These are phyloP conservation scores for Ichthyophthirius multifiliis DNA, from an alignment of 169 alveolate genomes.

Conservation along the genomic window DNA sequence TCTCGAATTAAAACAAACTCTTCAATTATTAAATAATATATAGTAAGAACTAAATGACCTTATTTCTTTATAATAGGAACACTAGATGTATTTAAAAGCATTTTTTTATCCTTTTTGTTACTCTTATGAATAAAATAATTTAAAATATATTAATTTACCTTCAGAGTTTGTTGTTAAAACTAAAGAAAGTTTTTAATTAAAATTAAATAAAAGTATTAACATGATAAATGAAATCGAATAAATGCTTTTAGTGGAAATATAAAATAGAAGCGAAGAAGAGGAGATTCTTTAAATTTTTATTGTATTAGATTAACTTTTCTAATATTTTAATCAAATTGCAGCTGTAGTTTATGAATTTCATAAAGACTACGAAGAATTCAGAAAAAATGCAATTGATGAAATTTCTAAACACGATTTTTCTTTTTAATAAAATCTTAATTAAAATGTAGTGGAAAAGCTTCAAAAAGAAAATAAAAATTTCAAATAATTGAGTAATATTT, in stretches of 20 bases:
- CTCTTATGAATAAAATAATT: background rate
- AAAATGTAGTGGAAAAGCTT: background rate
- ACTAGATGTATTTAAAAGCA: background rate
- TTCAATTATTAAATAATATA: background rate
- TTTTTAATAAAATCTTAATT: background rate
- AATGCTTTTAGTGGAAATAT: background rate
- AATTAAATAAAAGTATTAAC: background rate
- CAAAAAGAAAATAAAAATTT: background rate
- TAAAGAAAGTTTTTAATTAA: background rate
- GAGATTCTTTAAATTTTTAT: background rate
- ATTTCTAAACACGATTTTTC: background rate
- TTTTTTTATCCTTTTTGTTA: background rate
- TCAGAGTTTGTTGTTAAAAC: background rate
- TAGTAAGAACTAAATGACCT: background rate
- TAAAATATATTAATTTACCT: background rate
- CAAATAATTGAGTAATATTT: background rate
- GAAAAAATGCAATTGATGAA: background rate
- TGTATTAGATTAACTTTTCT: background rate
- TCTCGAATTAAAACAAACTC: background rate
- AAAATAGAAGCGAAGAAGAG: background rate
- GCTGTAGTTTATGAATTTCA: background rate
- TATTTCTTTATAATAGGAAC: background rate
- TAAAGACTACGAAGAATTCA: background rate
- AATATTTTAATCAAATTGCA: background rate
- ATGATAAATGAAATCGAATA: background rate